phyloP scores from a whole-genome alignment of 148 eudicot genomes.

The Rhododendron vialii region DNA sequence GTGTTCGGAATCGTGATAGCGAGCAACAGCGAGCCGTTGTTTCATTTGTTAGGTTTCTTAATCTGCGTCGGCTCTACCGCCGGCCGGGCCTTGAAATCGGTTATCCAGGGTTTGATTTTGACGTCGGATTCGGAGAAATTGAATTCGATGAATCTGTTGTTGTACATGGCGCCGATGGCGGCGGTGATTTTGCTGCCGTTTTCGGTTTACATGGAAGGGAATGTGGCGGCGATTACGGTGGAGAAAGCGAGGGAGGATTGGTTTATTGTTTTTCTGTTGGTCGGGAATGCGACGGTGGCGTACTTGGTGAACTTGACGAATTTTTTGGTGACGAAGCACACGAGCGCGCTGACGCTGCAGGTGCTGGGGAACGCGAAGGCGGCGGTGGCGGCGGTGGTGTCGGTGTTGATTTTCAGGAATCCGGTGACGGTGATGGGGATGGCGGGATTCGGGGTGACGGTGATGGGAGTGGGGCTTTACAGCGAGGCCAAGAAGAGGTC shows the following conservation, averaged over 20 bases:
- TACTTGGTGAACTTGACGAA: slow-evolving; percentile 76
- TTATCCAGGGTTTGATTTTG: slow-evolving; percentile 61
- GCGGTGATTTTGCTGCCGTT: slow-evolving; percentile 63
- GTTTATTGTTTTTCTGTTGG: slow-evolving; percentile 57
- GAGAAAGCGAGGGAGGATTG: slow-evolving; percentile 48
- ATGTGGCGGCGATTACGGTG: slow-evolving; percentile 53
- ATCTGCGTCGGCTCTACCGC: slow-evolving; percentile 79
- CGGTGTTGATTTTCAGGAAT: slow-evolving; percentile 78
- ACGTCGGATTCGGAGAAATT: slow-evolving; percentile 66
- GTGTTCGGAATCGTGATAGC: slow-evolving; percentile 81
- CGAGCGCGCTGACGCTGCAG: slow-evolving; percentile 80
- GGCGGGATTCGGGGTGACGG: slow-evolving; percentile 68
- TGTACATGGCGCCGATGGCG: slow-evolving; percentile 96
- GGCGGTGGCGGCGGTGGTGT: slow-evolving; percentile 85
- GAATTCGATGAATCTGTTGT: slow-evolving; percentile 70
- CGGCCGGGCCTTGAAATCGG: slow-evolving; percentile 77
- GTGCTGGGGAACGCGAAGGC: slow-evolving; percentile 91
- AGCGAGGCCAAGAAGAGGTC: slow-evolving; percentile 75
- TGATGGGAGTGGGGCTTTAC: slow-evolving; percentile 86
- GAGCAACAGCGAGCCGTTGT: slow-evolving; percentile 70
- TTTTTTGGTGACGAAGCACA: slow-evolving; percentile 85
- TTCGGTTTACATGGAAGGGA: slow-evolving; percentile 68
- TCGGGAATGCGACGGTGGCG: slow-evolving; percentile 79
- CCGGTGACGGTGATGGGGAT: slow-evolving; percentile 94
- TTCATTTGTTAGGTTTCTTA: slow-evolving; percentile 64